Evolutionary conservation across 352 stramenopile genomes (phyloP).

Genomic region (Phytophthora melonis): DNA sequence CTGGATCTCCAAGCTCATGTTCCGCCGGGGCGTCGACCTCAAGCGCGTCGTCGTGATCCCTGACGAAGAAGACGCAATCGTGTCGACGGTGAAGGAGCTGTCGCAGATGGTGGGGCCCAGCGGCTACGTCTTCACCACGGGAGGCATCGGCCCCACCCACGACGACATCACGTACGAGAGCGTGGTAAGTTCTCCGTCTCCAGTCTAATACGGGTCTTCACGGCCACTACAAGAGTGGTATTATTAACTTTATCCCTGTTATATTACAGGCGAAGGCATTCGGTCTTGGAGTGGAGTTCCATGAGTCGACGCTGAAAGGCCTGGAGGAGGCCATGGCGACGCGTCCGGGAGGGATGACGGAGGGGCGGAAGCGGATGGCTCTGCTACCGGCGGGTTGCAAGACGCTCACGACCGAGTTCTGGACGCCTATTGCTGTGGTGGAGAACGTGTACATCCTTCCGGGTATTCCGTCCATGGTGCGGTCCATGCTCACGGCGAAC

Average conservation of each 20-base stretch:
- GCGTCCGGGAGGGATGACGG: conserved; percentile 72
- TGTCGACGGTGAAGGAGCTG: conserved; percentile 75
- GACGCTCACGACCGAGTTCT: conserved; percentile 43
- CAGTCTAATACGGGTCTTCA: not conserved
- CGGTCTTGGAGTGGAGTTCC: conserved; percentile 67
- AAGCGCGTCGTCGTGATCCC: conserved; percentile 82
- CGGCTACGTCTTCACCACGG: conserved; percentile 90
- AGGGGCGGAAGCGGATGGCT: conserved; percentile 61
- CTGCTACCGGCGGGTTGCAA: conserved; percentile 62
- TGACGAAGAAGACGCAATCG: conserved; percentile 81
- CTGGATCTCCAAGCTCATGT: conserved; percentile 86
- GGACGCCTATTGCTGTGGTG: conserved; percentile 71
- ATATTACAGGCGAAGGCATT: conserved; percentile 74
- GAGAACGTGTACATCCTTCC: conserved; percentile 89
- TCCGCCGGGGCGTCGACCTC: conserved; percentile 80
- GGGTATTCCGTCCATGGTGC: conserved; percentile 83
- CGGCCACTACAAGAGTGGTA: not conserved
- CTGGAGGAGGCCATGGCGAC: conserved; percentile 63
- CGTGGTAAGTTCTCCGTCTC: conserved; percentile 47
- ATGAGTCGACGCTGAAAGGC: conserved; percentile 72
- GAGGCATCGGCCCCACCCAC: conserved; percentile 86
- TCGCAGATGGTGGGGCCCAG: conserved; percentile 74
- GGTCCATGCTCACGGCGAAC: conserved; percentile 84
- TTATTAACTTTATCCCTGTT: not conserved
- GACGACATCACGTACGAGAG: conserved; percentile 91